Evolutionary conservation across 1,284 basidiomycete genomes (phyloP).

Genomic region (Exobasidium cylindrosporum): DNA sequence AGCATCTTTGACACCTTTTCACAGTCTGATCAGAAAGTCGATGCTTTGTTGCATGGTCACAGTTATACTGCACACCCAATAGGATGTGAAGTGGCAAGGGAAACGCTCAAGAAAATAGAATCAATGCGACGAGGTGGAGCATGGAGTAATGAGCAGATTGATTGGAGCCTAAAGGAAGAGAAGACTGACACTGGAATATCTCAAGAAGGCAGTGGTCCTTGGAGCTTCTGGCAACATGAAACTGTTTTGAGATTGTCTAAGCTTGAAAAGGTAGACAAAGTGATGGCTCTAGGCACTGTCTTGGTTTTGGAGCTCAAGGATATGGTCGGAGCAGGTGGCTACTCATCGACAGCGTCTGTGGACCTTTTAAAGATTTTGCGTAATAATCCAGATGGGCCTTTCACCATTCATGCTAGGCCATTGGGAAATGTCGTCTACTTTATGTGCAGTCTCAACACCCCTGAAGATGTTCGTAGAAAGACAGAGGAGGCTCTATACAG

Average conservation of each 20-base stretch:
- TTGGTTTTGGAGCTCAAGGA: conserved; percentile 76
- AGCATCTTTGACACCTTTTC: conserved; percentile 77
- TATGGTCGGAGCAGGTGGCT: conserved; percentile 59
- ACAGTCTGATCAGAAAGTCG: conserved; percentile 70
- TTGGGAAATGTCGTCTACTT: conserved; percentile 90
- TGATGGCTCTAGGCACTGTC: conserved; percentile 85
- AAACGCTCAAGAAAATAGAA: conserved; percentile 68
- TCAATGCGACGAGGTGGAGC: conserved; percentile 59
- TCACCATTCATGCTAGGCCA: conserved; percentile 80
- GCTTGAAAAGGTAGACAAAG: conserved; percentile 65
- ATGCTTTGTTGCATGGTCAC: conserved; percentile 89
- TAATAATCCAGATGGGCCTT: conserved; percentile 49
- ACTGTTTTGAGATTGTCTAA: conserved; percentile 70
- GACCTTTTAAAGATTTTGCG: conserved; percentile 33
- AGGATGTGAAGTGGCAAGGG: conserved; percentile 85
- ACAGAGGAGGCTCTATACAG: conserved; percentile 39
- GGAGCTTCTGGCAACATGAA: conserved; percentile 82
- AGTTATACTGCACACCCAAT: conserved; percentile 65
- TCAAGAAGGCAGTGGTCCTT: conserved; percentile 57
- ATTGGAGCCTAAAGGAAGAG: conserved; percentile 10
- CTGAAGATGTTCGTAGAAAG: conserved; percentile 35
- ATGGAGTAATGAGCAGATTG: conserved; percentile 59
- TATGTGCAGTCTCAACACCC: conserved; percentile 84
- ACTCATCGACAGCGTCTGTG: conserved; percentile 36
- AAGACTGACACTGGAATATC: not conserved